These are phyloP conservation scores for Reutealis trisperma DNA, from an alignment of 345 rosid species.

Conservation along the genomic window DNA sequence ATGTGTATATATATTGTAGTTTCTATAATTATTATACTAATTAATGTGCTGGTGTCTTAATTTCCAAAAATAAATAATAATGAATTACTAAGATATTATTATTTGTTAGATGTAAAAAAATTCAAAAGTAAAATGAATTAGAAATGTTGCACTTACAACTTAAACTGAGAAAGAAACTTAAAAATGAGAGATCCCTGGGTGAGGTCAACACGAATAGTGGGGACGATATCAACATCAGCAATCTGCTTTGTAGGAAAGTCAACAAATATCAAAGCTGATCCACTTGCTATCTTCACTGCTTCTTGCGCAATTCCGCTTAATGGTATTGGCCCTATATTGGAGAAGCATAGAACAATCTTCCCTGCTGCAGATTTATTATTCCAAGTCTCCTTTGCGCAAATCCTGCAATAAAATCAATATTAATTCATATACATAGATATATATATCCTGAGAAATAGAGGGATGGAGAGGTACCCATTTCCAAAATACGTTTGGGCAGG, in stretches of 20 bases:
- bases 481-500: slow-evolving; percentile 43
- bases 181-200: slow-evolving; percentile 51
- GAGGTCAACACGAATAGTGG: slow-evolving; percentile 56
- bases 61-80: too few relatives aligned
- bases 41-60: too few relatives aligned
- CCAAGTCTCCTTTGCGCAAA: slow-evolving; percentile 46
- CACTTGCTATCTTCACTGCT: slow-evolving; percentile 54
- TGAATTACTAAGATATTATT: too few relatives aligned
- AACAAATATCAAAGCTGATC: slow-evolving; percentile 53
- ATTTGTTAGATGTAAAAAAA: too few relatives aligned
- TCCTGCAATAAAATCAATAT: slow-evolving; percentile 26
- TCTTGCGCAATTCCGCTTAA: slow-evolving; percentile 45
- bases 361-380: slow-evolving; percentile 39
- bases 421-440: too few relatives aligned
- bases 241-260: slow-evolving; percentile 50
- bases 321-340: slow-evolving; percentile 41
- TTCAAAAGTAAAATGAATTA: too few relatives aligned
- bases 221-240: slow-evolving; percentile 50
- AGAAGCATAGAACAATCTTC: slow-evolving; percentile 56
- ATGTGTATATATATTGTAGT: too few relatives aligned
- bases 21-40: too few relatives aligned
- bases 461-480: slow-evolving; percentile 39
- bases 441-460: not conserved
- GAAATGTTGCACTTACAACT: slow-evolving; percentile 29
- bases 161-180: slow-evolving; percentile 42